Evolutionary conservation across 108 stramenopile species (phyloP).

Genomic region (Nitzschia sp.): DNA sequence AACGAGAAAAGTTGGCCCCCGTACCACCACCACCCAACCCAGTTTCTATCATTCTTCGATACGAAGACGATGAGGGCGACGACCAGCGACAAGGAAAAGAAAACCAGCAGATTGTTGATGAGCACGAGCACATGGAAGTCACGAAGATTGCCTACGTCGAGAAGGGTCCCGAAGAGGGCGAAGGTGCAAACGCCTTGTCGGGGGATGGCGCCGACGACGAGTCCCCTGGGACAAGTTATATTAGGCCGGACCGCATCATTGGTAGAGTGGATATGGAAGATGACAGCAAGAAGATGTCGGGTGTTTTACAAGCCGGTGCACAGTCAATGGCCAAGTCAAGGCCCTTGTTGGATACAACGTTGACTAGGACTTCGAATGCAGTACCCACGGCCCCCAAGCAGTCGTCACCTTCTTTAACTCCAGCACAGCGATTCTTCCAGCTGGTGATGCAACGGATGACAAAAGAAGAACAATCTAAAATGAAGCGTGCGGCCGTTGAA

Average conservation of each 20-base stretch:
- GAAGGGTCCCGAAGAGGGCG: constrained; percentile 8
- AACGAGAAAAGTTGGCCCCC: constrained; percentile 22
- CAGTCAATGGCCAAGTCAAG: not conserved
- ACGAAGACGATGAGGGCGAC: constrained; percentile 27
- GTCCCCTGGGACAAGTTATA: constrained; percentile 33
- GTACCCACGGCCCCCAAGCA: not conserved
- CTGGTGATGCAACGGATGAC: constrained; percentile 16
- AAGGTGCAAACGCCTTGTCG: no score
- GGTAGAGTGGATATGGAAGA: constrained; percentile 43
- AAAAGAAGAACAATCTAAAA: constrained; percentile 47
- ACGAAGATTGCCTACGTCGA: constrained; percentile 63
- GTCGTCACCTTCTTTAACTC: not conserved
- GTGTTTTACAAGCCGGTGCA: not conserved
- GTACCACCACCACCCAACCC: constrained; percentile 22
- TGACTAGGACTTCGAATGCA: not conserved
- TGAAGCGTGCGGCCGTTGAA: constrained; percentile 55
- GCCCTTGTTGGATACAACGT: not conserved
- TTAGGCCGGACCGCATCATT: constrained; percentile 51
- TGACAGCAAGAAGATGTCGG: not conserved
- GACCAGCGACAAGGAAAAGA: constrained; percentile 27
- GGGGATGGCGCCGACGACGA: not conserved
- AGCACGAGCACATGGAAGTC: constrained; percentile 36
- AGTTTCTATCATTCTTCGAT: constrained; percentile 30
- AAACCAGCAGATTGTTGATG: not conserved
- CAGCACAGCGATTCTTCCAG: constrained; percentile 26